Percentiles rank a stretch among this genome's conserved stretches.
These are phyloP conservation scores for Orbilia oligospora DNA, from an alignment of 2,329 filamentous ascomycete species.

Conservation along the genomic window DNA sequence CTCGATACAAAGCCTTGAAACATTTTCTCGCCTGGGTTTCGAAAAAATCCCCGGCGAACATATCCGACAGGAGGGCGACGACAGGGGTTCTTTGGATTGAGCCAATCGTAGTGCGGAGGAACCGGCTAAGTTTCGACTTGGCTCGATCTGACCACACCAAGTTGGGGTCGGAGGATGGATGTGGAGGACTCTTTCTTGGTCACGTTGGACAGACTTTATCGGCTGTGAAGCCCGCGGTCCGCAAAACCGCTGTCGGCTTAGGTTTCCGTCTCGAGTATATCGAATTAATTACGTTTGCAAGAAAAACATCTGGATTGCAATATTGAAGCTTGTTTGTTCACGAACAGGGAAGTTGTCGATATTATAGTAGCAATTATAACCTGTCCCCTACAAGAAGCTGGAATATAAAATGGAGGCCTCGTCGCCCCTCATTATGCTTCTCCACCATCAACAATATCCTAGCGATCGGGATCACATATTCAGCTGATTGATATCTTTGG, in stretches of 20 bases:
- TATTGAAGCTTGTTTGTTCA: constrained; percentile 15
- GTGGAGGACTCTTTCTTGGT: constrained; percentile 46
- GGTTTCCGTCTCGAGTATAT: constrained; percentile 57
- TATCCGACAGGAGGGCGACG: constrained; percentile 32
- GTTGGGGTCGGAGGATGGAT: constrained; percentile 39
- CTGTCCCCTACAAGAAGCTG: not conserved
- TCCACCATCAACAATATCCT: constrained; percentile 33
- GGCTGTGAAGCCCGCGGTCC: constrained; percentile 50
- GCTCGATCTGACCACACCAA: constrained; percentile 43
- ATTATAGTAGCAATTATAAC: constrained; percentile 27
- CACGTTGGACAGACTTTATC: constrained; percentile 34
- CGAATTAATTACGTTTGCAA: constrained; percentile 27
- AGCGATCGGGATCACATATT: constrained; percentile 43
- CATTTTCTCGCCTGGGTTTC: constrained; percentile 36
- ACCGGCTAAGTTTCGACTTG: constrained; percentile 58
- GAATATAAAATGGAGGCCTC: constrained; percentile 49
- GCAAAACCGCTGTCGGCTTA: constrained; percentile 57
- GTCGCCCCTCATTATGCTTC: constrained; percentile 4
- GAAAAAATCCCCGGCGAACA: constrained; percentile 55
- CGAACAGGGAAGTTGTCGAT: constrained; percentile 32
- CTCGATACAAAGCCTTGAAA: constrained; percentile 51
- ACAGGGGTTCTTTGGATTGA: constrained; percentile 9
- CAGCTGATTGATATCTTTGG: constrained; percentile 36
- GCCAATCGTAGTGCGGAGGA: constrained; percentile 26
- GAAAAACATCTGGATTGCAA: not conserved